These are phyloP conservation scores for Ascochyta pisi DNA, from an alignment of 2,329 filamentous ascomycete species.

Conservation along the genomic window DNA sequence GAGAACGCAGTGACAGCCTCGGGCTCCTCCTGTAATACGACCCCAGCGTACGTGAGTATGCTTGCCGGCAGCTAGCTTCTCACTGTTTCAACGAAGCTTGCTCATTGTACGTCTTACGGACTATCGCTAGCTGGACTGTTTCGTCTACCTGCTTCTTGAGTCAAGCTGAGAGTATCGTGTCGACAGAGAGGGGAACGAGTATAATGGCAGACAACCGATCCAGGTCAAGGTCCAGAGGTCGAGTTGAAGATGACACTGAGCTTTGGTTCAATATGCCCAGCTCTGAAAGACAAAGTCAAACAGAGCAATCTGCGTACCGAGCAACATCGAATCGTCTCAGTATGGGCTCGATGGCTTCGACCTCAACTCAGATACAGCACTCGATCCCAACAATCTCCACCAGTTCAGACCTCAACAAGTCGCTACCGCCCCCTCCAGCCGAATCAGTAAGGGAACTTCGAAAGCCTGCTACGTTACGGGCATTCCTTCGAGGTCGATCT, in stretches of 20 bases:
- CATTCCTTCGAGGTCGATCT: constrained; percentile 35
- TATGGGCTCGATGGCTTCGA: constrained; percentile 22
- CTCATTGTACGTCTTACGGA: constrained; percentile 32
- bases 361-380: constrained; percentile 14
- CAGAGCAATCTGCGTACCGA: constrained; percentile 38
- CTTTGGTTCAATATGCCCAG: constrained; percentile 43
- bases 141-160: background rate
- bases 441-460: constrained; percentile 32
- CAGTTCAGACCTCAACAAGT: constrained; percentile 36
- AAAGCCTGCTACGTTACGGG: constrained; percentile 34
- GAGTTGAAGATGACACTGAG: constrained; percentile 30
- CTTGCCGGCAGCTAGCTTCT: constrained; percentile 39
- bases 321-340: constrained; percentile 35
- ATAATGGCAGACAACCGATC: constrained; percentile 32
- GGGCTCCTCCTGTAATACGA: constrained; percentile 29
- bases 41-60: constrained; percentile 37
- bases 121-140: constrained; percentile 26
- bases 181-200: background rate
- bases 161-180: background rate
- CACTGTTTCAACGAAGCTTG: constrained; percentile 34
- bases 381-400: constrained; percentile 31
- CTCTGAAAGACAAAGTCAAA: constrained; percentile 18
- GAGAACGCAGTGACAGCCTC: constrained; percentile 34
- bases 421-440: constrained; percentile 38
- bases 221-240: constrained; percentile 22